Percentiles rank a stretch among this genome's conserved stretches.
Conservation (phyloP, 129 eudicot genomes). For the Chrysanthemum lavandulifolium region DNA sequence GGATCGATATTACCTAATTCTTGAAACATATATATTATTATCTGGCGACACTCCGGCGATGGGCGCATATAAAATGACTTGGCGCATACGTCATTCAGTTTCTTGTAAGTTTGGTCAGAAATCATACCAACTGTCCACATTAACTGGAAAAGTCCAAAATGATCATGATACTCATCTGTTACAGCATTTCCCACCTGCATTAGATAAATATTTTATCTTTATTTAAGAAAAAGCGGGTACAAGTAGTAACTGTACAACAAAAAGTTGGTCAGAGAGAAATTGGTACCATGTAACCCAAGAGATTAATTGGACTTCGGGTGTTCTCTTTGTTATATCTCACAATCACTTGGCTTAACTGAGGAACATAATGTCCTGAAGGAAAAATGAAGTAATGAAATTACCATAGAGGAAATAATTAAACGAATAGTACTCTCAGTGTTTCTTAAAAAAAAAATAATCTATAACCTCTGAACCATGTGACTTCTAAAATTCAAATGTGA, state of each 20-base stretch:
- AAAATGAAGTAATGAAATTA: constrained; percentile 13
- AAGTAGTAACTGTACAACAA: not conserved
- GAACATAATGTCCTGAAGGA: constrained; percentile 87
- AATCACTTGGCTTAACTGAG: constrained; percentile 78
- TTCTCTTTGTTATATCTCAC: constrained; percentile 53
- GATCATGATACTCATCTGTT: constrained; percentile 77
- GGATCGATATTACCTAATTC: constrained; percentile 70
- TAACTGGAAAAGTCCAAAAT: constrained; percentile 75
- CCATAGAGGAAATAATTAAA: constrained; percentile 1
- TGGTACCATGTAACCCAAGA: constrained; percentile 88
- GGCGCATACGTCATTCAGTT: constrained; percentile 58
- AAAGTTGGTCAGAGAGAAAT: constrained; percentile 7
- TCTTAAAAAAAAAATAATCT: too few relatives aligned
- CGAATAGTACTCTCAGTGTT: too few relatives aligned
- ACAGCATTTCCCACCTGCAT: constrained; percentile 91
- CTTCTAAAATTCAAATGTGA: not conserved
- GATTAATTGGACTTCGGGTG: constrained; percentile 44
- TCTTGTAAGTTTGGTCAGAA: constrained; percentile 86
- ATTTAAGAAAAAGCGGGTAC: not conserved
- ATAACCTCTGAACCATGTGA: not conserved
- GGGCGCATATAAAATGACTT: constrained; percentile 21
- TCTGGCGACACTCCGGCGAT: constrained; percentile 29
- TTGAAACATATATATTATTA: constrained; percentile 34
- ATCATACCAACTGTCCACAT: constrained; percentile 88
- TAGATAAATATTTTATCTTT: not conserved